Conservation (phyloP, 768 basidiomycete genomes). For the Boletus rex-veris region DNA sequence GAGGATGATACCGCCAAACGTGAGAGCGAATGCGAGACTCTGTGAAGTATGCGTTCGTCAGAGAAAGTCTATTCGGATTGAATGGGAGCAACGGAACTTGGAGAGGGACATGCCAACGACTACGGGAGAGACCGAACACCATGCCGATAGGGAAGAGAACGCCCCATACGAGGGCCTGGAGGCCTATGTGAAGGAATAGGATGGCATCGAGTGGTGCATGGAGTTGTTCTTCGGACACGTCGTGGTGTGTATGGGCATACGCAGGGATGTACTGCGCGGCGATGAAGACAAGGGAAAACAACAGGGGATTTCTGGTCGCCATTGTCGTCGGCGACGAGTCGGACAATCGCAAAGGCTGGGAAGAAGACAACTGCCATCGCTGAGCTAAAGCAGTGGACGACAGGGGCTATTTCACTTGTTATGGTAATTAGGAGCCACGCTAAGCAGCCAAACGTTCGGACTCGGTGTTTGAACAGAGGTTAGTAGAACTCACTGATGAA, state of each 20-base stretch:
- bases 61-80: neutral
- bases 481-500: too few relatives aligned
- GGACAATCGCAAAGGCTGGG: neutral
- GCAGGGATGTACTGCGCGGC: slow-evolving; percentile 3
- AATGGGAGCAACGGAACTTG: slow-evolving; percentile 43
- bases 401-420: neutral
- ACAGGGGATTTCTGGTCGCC: neutral
- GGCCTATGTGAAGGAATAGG: slow-evolving; percentile 77
- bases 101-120: slow-evolving; percentile 87
- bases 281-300: slow-evolving; percentile 10
- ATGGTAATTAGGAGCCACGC: neutral
- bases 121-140: slow-evolving; percentile 71
- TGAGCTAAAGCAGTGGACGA: neutral
- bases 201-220: slow-evolving; percentile 70
- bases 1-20: slow-evolving; percentile 69
- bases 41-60: slow-evolving; percentile 25
- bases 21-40: slow-evolving; percentile 66
- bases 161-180: slow-evolving; percentile 83
- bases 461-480: too few relatives aligned
- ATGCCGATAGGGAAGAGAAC: slow-evolving; percentile 82
- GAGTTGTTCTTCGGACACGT: slow-evolving; percentile 56
- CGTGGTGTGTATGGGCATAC: slow-evolving; percentile 59
- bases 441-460: too few relatives aligned
- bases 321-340: neutral
- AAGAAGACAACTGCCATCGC: neutral